These are phyloP conservation scores for Fusarium sp. DNA, from an alignment of 2,329 filamentous ascomycete species.

Conservation along the genomic window DNA sequence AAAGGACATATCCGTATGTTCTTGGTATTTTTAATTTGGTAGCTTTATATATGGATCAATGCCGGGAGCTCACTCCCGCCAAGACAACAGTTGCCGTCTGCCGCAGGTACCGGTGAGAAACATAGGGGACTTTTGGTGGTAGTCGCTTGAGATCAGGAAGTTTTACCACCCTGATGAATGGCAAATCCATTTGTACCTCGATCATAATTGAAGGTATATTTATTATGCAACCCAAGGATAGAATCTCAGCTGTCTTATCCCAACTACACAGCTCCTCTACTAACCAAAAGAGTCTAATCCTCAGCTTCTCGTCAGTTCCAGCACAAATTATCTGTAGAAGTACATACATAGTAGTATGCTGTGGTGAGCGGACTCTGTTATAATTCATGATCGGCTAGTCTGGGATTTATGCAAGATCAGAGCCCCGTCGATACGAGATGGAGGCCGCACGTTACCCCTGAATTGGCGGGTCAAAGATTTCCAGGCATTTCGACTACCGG, in stretches of 20 bases:
- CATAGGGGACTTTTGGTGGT: conserved; percentile 4
- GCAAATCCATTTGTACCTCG: neutral
- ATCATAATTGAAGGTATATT: neutral
- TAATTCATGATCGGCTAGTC: conserved; percentile 6
- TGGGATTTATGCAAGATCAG: conserved; percentile 35
- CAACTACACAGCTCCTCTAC: neutral
- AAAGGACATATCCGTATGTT: neutral
- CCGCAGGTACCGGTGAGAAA: conserved; percentile 3
- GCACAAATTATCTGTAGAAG: too few relatives aligned
- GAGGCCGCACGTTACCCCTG: conserved; percentile 30
- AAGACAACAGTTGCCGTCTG: conserved; percentile 21
- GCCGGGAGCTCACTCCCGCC: conserved; percentile 13
- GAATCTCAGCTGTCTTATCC: neutral
- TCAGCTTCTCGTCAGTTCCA: neutral
- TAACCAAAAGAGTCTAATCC: neutral
- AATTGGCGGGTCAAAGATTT: conserved; percentile 22
- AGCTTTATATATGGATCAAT: neutral
- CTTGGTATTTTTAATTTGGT: conserved; percentile 12
- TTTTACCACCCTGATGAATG: conserved; percentile 12
- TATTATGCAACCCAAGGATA: neutral
- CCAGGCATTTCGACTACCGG: conserved; percentile 5
- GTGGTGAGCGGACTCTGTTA: too few relatives aligned
- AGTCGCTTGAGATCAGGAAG: conserved; percentile 21
- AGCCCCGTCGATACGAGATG: conserved; percentile 37
- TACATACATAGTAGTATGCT: too few relatives aligned